A percentile compares a stretch with the other conserved stretches of the same genome.
phyloP scores from a whole-genome alignment of 352 stramenopile genomes.

The Globisporangium cystogenes region DNA sequence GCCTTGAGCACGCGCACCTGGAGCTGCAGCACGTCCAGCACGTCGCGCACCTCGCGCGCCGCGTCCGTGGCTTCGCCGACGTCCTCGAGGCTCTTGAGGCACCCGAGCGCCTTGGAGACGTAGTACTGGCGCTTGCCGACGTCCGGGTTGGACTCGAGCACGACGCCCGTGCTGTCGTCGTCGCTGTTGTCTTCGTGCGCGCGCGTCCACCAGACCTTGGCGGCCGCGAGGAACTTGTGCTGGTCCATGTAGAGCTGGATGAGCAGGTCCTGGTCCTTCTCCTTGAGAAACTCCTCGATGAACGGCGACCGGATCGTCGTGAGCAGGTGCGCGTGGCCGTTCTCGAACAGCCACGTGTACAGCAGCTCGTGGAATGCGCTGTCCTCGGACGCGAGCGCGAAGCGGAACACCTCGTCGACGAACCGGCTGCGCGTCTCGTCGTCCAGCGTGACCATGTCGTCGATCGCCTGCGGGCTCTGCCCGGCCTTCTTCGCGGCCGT shows the following conservation, averaged over 20 bases:
- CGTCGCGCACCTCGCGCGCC: slow-evolving; percentile 73
- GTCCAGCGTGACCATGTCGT: slow-evolving; percentile 72
- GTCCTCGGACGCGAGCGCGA: slow-evolving; percentile 63
- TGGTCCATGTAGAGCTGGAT: slow-evolving; percentile 87
- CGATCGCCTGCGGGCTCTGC: slow-evolving; percentile 57
- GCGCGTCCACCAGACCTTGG: slow-evolving; percentile 79
- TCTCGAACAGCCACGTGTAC: slow-evolving; percentile 81
- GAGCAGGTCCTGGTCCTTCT: slow-evolving; percentile 79
- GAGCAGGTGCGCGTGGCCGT: slow-evolving; percentile 48
- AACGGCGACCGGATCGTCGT: slow-evolving; percentile 63
- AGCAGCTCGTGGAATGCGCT: slow-evolving; percentile 70
- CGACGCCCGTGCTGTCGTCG: slow-evolving; percentile 34
- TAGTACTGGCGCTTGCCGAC: slow-evolving; percentile 81
- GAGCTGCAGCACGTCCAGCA: slow-evolving; percentile 77
- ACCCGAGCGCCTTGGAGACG: slow-evolving; percentile 70
- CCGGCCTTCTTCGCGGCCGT: slow-evolving; percentile 16
- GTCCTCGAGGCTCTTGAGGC: slow-evolving; percentile 75
- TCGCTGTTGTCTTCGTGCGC: slow-evolving; percentile 52
- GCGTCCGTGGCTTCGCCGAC: slow-evolving; percentile 62
- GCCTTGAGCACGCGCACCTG: slow-evolving; percentile 79
- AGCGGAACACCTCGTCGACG: slow-evolving; percentile 75
- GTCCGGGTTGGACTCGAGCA: slow-evolving; percentile 58
- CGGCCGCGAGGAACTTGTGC: slow-evolving; percentile 76
- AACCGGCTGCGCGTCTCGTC: slow-evolving; percentile 59
- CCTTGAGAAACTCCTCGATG: slow-evolving; percentile 82